Conservation (phyloP, 805 yeast genomes). For the Metschnikowia lunata region DNA sequence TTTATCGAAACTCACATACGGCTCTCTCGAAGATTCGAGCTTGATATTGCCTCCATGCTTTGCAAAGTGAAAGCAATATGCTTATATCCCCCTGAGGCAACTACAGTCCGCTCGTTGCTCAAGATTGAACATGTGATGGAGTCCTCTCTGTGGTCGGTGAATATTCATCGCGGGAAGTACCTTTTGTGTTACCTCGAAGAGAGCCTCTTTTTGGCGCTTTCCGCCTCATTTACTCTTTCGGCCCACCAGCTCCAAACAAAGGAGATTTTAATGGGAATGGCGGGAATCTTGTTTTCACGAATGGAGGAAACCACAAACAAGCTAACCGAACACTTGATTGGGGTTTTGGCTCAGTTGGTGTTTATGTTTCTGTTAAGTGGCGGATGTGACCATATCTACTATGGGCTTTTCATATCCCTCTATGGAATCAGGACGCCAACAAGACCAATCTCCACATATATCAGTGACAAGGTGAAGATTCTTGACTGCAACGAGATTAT, state of each 20-base stretch:
- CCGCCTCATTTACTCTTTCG: neutral
- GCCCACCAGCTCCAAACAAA: neutral
- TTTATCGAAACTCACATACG: constrained; percentile 4
- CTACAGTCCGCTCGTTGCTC: constrained; percentile 4
- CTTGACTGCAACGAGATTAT: constrained; percentile 7
- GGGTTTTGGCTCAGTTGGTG: constrained; percentile 12
- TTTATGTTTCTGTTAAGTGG: constrained; percentile 9
- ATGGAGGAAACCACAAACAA: neutral
- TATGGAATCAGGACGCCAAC: constrained; percentile 2
- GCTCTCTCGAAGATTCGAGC: neutral
- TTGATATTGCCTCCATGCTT: constrained; percentile 4
- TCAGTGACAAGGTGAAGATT: constrained; percentile 1
- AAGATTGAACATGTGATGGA: constrained; percentile 1
- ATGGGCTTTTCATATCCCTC: constrained; percentile 5
- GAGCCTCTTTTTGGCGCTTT: constrained; percentile 3
- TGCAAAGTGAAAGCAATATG: constrained; percentile 8
- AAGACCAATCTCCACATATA: constrained; percentile 1
- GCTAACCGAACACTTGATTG: constrained; percentile 8
- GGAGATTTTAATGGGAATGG: constrained; percentile 3
- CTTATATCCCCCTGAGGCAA: neutral
- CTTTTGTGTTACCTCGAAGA: constrained; percentile 6
- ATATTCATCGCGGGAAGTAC: neutral
- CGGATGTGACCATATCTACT: constrained; percentile 3
- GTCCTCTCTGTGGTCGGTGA: constrained; percentile 2
- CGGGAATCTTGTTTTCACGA: constrained; percentile 4